Base-by-base conservation (phyloP, 768 basidiomycete species). In the Naganishia randhawae region DNA sequence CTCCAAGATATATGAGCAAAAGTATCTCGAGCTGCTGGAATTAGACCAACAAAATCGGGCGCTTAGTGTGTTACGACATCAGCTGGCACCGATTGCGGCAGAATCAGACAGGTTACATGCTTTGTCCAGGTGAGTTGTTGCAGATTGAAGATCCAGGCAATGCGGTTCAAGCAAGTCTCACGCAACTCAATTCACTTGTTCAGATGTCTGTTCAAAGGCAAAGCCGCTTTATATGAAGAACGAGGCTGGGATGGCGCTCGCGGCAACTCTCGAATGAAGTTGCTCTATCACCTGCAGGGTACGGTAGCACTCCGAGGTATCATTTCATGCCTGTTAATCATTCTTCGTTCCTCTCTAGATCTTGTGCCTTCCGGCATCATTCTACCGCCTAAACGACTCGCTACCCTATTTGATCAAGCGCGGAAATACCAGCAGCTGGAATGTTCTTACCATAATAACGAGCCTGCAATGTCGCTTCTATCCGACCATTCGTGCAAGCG, bases 11-110 rank as follows among this genome's bases (percentile, higher is more conserved):
- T 88, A 87, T 69, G 88, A 90, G 80, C 96, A 99, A 85, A 94
- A 96, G 81, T 99, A 96, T 80, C 84, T 98, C 48, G 96, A 99
- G 77, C 83, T 91, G 22, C 83, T 99, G 57, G 95, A 97, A 75
- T 84, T 85, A 4, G 85, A 85, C 73, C 87, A 88, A 81, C 89
- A 87, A 1, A 89, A 89, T 51, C 84, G 85, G 69, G 96, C 96
- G 16, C 81, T 99, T 45, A 85, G 88, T 65, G 89, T 95, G 9
- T 82, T 99, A 55, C 86, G 96, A 53, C 87, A 88, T 70, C 93
- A 96, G 76, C 82, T 99, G 42, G 91, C 94, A 10, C 89, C 92
- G 51, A 78, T 92, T 54, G 62, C 68, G 27, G 32, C 64, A 45
- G 88, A 92, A 76, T 81, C 89, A 19, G 91, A 93, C 66, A 86